Evolutionary conservation across 768 basidiomycete species (phyloP).

Genomic region (Pulveroboletus sp.): DNA sequence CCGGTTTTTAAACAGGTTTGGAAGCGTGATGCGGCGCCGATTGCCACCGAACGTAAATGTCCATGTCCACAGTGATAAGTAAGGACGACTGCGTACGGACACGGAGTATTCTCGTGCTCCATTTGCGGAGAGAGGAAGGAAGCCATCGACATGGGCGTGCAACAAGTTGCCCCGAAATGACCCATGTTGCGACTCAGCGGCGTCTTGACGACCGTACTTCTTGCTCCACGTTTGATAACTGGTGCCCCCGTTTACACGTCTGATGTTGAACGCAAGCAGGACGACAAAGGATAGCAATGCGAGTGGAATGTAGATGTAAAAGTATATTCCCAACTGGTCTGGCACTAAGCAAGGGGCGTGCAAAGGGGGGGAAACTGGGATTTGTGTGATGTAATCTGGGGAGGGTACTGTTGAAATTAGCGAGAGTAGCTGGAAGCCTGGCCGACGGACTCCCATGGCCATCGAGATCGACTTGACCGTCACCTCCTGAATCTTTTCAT

Average conservation of each 20-base stretch:
- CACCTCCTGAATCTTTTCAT: constrained; percentile 54
- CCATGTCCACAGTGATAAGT: constrained; percentile 21
- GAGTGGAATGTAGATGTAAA: constrained; percentile 66
- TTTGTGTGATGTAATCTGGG: constrained; percentile 30
- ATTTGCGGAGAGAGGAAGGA: constrained; percentile 17
- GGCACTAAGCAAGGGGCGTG: constrained; percentile 77
- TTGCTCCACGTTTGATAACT: constrained; percentile 4
- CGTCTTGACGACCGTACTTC: constrained; percentile 7
- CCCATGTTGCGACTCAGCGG: constrained; percentile 10
- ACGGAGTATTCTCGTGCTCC: constrained; percentile 7
- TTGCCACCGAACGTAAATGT: constrained; percentile 21
- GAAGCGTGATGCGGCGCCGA: constrained; percentile 22
- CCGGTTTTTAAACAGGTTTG: constrained; percentile 13
- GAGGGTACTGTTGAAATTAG: constrained; percentile 42
- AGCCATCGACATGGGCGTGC: constrained; percentile 5
- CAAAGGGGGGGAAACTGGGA: constrained; percentile 30
- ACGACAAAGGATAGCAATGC: constrained; percentile 52
- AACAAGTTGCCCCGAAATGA: constrained; percentile 4
- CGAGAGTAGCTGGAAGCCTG: constrained; percentile 89
- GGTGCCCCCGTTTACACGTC: constrained; percentile 8
- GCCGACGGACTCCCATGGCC: constrained; percentile 77
- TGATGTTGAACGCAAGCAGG: constrained; percentile 32
- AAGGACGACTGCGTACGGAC: constrained; percentile 13
- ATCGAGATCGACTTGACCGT: constrained; percentile 89
- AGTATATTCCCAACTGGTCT: constrained; percentile 77